Base-by-base conservation (phyloP, 75 land plant genomes). In the Adiantum capillusveneris region DNA sequence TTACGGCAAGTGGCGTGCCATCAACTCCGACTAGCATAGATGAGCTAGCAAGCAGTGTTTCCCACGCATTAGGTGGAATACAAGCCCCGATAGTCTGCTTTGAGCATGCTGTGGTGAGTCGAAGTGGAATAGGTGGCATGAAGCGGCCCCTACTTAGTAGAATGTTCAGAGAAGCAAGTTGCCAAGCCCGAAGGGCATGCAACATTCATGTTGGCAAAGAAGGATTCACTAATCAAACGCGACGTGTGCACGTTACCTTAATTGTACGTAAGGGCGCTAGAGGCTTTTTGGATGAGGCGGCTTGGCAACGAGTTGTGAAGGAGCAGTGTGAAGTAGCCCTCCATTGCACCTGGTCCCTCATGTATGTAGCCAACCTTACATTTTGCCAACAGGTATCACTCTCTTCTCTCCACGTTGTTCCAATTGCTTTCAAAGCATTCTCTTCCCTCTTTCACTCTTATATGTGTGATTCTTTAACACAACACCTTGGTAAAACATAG, bases 41-140 rank as follows among this genome's bases (percentile, higher is more conserved):
- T 9, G 9, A 34, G 9, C 37, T 34, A 5, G 25, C 52, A 1
- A 18, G 11, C 17, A 12, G n/a, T 18, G 55, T 14, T 43, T 6
- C 28, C 11, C 25, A 14, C 20, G 0, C 31, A n/a, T 14, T 29
- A 7, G 26, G 0, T 34, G 24, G 0, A 21, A 78, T 48, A 9
- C 72, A 55, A 0, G 51, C 36, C 26, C 82, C 84, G 0, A 34
- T 34, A 34, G 53, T 67, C 17, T 87, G 92, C 62, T 84, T 87
- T 45, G 81, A 91, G 73, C 31, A 65, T 56, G 85, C 92, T 0
- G 69, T 84, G 1, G 85, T 87, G 58, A 64, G 61, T 56, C 60
- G 82, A 31, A 69, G 65, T 41, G 87, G 80, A 56, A 25, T 71
- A 2, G 88, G 84, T 6, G 53, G 29, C 29, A 67, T 84, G 62